Evolutionary conservation across 1,284 basidiomycete genomes (phyloP), one percentile per base, ranked within the genome.

Genomic region (Naganishia cerealis): DNA sequence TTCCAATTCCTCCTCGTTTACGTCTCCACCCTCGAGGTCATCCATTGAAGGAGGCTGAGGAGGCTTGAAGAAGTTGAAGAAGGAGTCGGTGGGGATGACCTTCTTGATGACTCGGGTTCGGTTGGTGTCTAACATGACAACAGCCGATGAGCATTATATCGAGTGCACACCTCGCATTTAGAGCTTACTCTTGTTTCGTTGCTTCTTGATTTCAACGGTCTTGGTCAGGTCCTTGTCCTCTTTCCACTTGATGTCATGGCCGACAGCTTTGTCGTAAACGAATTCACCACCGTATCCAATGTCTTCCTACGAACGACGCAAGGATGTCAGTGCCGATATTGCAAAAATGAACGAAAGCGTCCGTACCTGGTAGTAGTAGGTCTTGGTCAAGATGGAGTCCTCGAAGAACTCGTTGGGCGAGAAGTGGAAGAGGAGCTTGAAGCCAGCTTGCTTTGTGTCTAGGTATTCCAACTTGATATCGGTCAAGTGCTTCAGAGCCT

Each of bases 141-240:
- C 7, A n/a, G 53, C 21, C 39, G 26, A 29, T 15, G 15, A 29
- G 40, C n/a, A 50, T 33, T 15, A 33, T 16, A 18, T 10, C 12
- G 21, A 18, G 36, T 38, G 36, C 21, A 16, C 16, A 40, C 24
- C 12, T 29, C 29, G 10, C 13, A n/a, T 15, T 36, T 42, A 21
- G 2, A 24, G 82, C 87, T 70, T 76, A 94, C 92, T 92, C 86
- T 98, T 99, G 85, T 98, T 98, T 75, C 94, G 85, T 83, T 98
- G 95, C 85, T 97, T 98, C 87, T 97, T 97, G 80, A 97, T 94
- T 84, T 98, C 95, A 75, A 93, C 90, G 83, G 92, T 91, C 84
- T 94, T 94, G 66, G 94, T 98, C 70, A 98, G 84, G 83, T 99
- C 92, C 84, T 95, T 95, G 76, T 96, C 95, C 80, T 93, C 93